Percentiles rank a stretch among this genome's conserved stretches.
These are phyloP conservation scores for Sporothrix globosa DNA, from an alignment of 2,329 filamentous ascomycete genomes.

Conservation along the genomic window DNA sequence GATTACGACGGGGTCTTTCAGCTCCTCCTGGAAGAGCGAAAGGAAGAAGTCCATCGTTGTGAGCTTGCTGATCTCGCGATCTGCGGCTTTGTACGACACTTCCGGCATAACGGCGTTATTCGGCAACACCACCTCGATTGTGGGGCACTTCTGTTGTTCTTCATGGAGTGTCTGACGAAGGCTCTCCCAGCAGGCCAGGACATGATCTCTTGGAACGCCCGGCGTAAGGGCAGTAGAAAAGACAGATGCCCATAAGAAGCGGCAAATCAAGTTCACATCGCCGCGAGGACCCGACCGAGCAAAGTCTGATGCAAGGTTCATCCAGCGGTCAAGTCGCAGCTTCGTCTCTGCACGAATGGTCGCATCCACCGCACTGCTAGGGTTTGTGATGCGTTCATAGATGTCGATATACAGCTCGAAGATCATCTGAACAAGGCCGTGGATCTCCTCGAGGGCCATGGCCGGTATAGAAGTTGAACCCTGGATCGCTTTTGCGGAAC, in stretches of 20 bases:
- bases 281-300: conserved; percentile 45
- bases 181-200: conserved; percentile 62
- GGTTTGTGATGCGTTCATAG: conserved; percentile 61
- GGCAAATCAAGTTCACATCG: conserved; percentile 50
- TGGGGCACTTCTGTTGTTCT: conserved; percentile 42
- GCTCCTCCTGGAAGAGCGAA: conserved; percentile 81
- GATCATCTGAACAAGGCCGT: conserved; percentile 58
- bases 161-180: conserved; percentile 56
- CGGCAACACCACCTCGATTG: conserved; percentile 61
- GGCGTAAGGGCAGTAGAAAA: conserved; percentile 57
- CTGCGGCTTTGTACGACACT: conserved; percentile 78
- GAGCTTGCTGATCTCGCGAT: conserved; percentile 87
- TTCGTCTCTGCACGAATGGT: conserved; percentile 55
- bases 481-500: background rate
- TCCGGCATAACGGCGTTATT: conserved; percentile 91
- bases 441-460: conserved; percentile 40
- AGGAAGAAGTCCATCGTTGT: conserved; percentile 97
- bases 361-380: conserved; percentile 58
- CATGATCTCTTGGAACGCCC: conserved; percentile 59
- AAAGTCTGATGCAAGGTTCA: conserved; percentile 53
- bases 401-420: conserved; percentile 66
- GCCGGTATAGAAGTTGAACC: background rate
- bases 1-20: conserved; percentile 76
- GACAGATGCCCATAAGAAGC: conserved; percentile 62
- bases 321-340: conserved; percentile 56